Conservation (phyloP, 768 basidiomycete species). For the Guyanaporus albipodus region DNA sequence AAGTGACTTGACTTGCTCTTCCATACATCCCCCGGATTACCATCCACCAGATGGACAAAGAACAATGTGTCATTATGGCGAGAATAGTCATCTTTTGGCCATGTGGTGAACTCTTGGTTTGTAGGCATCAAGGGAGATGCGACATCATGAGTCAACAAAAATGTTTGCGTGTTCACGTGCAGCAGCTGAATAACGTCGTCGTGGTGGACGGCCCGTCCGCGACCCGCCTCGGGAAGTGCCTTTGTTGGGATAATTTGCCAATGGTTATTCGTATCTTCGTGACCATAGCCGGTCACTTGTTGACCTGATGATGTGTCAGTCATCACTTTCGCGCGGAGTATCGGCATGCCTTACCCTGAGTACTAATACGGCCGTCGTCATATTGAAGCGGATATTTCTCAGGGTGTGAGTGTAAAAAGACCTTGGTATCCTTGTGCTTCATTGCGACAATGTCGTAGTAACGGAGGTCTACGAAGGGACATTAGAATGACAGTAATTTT, state of each 20-base stretch:
- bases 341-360: slow-evolving; percentile 56
- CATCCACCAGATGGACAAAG: slow-evolving; percentile 68
- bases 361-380: slow-evolving; percentile 92
- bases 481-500: not conserved
- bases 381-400: slow-evolving; percentile 92
- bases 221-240: slow-evolving; percentile 89
- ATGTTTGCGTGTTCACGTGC: slow-evolving; percentile 78
- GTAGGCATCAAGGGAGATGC: slow-evolving; percentile 96
- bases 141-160: slow-evolving; percentile 93
- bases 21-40: slow-evolving; percentile 76
- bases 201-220: slow-evolving; percentile 88
- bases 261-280: slow-evolving; percentile 91
- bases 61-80: slow-evolving; percentile 90
- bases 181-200: slow-evolving; percentile 85
- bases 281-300: slow-evolving; percentile 93
- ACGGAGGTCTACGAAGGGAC: slow-evolving; percentile 67
- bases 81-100: slow-evolving; percentile 70
- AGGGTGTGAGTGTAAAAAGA: slow-evolving; percentile 88
- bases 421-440: slow-evolving; percentile 90
- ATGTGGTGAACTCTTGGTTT: slow-evolving; percentile 98
- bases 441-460: slow-evolving; percentile 89
- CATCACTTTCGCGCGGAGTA: not conserved
- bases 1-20: slow-evolving; percentile 95
- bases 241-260: slow-evolving; percentile 97
- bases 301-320: slow-evolving; percentile 52